Evolutionary conservation across 305 asterid genomes (phyloP).

Genomic region (Fraxinus xanthoxyloides): DNA sequence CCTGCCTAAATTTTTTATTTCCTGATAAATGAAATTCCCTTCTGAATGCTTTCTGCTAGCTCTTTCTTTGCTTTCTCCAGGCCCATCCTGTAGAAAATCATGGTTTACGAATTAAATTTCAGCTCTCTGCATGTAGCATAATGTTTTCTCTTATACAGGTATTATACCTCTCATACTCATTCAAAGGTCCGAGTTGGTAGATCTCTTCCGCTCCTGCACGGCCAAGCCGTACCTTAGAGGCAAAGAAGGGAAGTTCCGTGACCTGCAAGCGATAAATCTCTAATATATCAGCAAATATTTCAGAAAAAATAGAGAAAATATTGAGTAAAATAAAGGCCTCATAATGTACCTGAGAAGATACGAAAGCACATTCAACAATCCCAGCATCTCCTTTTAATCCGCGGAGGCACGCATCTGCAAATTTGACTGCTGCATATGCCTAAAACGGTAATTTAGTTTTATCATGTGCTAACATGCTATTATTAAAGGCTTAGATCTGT

Average conservation of each 20-base stretch:
- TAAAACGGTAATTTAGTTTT: conserved; percentile 25
- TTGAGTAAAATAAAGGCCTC: neutral
- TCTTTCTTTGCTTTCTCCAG: conserved; percentile 86
- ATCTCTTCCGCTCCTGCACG: conserved; percentile 89
- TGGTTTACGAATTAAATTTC: neutral
- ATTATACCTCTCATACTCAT: conserved; percentile 78
- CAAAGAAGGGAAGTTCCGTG: conserved; percentile 84
- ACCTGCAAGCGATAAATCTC: conserved; percentile 43
- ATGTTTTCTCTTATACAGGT: neutral
- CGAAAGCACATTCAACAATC: conserved; percentile 77
- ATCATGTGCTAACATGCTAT: neutral
- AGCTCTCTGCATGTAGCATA: neutral
- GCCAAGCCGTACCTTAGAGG: conserved; percentile 72
- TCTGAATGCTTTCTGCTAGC: conserved; percentile 72
- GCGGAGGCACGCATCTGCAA: conserved; percentile 87
- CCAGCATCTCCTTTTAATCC: conserved; percentile 87
- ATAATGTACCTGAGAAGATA: conserved; percentile 64
- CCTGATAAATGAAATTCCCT: conserved; percentile 77
- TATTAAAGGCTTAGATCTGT: neutral
- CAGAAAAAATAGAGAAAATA: neutral
- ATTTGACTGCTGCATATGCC: conserved; percentile 97
- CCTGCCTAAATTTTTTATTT: conserved; percentile 33
- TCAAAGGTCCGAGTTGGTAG: conserved; percentile 68
- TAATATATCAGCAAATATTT: conserved; percentile 1
- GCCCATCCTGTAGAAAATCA: conserved; percentile 49